These are phyloP conservation scores for Teratosphaeria nubilosa DNA, from an alignment of 2,329 filamentous ascomycete species.

Conservation along the genomic window DNA sequence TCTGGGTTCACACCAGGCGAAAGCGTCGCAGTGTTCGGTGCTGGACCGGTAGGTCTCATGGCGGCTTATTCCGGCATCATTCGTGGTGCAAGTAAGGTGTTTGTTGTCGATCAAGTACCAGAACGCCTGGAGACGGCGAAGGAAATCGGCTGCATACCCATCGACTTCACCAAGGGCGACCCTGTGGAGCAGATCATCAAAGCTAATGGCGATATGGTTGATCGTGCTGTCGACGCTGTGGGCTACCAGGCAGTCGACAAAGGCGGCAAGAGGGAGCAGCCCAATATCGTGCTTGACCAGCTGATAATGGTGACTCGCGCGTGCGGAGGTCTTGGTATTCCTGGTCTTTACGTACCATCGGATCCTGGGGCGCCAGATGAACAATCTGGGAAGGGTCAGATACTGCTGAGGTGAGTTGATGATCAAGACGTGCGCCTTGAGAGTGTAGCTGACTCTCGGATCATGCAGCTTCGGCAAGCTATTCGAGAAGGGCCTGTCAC, in stretches of 20 bases:
- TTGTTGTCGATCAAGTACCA: slow-evolving; percentile 52
- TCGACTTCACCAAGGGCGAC: slow-evolving; percentile 52
- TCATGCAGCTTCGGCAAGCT: slow-evolving; percentile 52
- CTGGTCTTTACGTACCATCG: slow-evolving; percentile 30
- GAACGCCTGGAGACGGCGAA: slow-evolving; percentile 49
- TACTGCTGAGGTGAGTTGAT: slow-evolving; percentile 28
- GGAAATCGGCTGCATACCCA: slow-evolving; percentile 51
- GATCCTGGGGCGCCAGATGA: slow-evolving; percentile 55
- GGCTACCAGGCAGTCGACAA: slow-evolving; percentile 53
- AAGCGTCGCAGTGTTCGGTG: slow-evolving; percentile 54
- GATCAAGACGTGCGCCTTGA: slow-evolving; percentile 21
- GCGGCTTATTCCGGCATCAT: slow-evolving; percentile 54
- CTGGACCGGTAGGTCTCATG: slow-evolving; percentile 53
- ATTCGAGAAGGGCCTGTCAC: slow-evolving; percentile 55
- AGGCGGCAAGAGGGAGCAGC: slow-evolving; percentile 48
- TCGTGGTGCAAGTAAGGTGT: slow-evolving; percentile 52
- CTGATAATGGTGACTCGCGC: slow-evolving; percentile 53
- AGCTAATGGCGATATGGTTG: slow-evolving; percentile 50
- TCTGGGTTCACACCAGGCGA: slow-evolving; percentile 53
- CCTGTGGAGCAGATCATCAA: slow-evolving; percentile 52
- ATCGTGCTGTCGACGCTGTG: slow-evolving; percentile 55
- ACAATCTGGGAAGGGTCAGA: slow-evolving; percentile 52
- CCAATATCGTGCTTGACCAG: slow-evolving; percentile 54
- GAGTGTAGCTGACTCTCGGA: slow-evolving; percentile 45
- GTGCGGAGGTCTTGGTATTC: slow-evolving; percentile 51